Evolutionary conservation across 768 basidiomycete species (phyloP).

Genomic region (Pholiota molesta): DNA sequence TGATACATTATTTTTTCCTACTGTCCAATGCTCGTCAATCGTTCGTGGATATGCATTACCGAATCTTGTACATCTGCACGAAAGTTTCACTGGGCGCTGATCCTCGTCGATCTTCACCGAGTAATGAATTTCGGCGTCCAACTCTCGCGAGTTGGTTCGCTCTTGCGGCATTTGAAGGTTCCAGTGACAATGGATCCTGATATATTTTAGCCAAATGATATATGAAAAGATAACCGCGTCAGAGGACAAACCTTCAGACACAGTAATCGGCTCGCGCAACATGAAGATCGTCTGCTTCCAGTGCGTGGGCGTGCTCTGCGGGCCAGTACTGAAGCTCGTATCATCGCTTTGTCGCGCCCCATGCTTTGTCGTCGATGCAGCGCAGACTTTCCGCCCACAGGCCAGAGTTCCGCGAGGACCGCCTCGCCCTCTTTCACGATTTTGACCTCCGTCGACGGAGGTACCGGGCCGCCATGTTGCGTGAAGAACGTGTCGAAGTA

Average conservation of each 20-base stretch:
- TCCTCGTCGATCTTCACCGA: constrained; percentile 45
- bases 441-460: constrained; percentile 54
- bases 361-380: constrained; percentile 62
- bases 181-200: constrained; percentile 77
- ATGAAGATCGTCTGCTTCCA: constrained; percentile 97
- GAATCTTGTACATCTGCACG: constrained; percentile 81
- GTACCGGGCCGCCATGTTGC: constrained; percentile 50
- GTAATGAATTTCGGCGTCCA: constrained; percentile 92
- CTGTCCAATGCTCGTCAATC: neutral
- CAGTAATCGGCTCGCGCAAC: constrained; percentile 75
- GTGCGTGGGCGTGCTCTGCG: constrained; percentile 85
- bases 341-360: constrained; percentile 47
- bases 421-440: constrained; percentile 60
- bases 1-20: constrained; percentile 1
- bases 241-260: constrained; percentile 65
- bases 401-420: constrained; percentile 80
- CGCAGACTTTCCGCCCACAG: constrained; percentile 67
- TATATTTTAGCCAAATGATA: neutral
- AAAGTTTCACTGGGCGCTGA: constrained; percentile 41
- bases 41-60: constrained; percentile 38
- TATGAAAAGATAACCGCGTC: neutral
- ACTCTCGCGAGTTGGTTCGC: constrained; percentile 79
- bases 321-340: constrained; percentile 90
- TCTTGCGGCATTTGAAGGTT: constrained; percentile 84
- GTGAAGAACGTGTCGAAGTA: constrained; percentile 98